These are phyloP conservation scores for Euphorbia peplus DNA, from an alignment of 345 rosid genomes.

Conservation along the genomic window DNA sequence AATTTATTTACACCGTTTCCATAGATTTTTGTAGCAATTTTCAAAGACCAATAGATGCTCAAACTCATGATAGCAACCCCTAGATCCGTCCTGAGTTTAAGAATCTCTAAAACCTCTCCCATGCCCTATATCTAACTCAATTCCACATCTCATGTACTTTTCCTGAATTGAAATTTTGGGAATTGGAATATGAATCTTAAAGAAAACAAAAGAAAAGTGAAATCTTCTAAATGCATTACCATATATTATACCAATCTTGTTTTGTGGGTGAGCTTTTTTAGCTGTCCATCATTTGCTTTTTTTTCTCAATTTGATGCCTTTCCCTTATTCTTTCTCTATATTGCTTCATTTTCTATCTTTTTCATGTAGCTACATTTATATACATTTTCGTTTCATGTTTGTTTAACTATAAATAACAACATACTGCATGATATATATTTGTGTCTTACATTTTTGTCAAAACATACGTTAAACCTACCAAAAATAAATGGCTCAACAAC, in stretches of 20 bases:
- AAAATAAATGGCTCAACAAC: constrained; percentile 43
- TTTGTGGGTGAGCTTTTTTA: constrained; percentile 24
- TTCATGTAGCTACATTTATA: not conserved
- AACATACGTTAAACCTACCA: not conserved
- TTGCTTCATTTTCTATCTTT: not conserved
- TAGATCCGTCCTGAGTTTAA: no score
- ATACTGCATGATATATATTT: not conserved
- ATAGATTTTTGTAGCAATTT: no score
- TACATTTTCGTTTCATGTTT: not conserved
- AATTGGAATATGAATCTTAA: not conserved
- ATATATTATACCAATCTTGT: constrained; percentile 36
- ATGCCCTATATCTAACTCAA: no score
- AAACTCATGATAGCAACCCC: no score
- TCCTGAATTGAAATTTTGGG: no score
- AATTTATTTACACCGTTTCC: no score
- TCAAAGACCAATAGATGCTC: no score
- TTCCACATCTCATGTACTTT: no score
- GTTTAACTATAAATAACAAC: constrained; percentile 27
- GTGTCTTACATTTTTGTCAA: not conserved
- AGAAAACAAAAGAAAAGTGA: not conserved
- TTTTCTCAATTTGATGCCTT: constrained; percentile 47
- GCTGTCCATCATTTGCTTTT: constrained; percentile 20
- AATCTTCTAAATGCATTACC: not conserved
- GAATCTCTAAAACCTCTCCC: no score
- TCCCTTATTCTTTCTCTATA: constrained; percentile 20